Base-by-base conservation (phyloP, 441 rosid genomes). In the Adansonia rubrostipa region DNA sequence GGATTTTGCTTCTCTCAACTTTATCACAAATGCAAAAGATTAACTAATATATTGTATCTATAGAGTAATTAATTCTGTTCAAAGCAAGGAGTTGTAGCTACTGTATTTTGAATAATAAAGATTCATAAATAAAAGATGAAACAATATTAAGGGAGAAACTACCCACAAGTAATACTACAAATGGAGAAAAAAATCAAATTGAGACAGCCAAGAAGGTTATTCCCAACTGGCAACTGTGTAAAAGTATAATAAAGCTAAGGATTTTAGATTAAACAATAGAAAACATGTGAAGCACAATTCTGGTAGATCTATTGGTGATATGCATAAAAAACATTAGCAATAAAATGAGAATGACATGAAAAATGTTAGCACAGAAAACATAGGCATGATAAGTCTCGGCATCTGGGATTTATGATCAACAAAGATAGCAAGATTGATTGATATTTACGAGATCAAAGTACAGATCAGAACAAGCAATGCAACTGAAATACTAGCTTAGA, bases 361-460 rank as follows among this genome's bases (percentile, higher is more conserved):
- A 28, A 40, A 10, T 68, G 15, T 45, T 19, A 11, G 70, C 47
- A 68, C 5, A 68, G 17, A 22, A 68, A 45, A 45, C 0, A 8
- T 45, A 68, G 20, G 56, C 72, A 68, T 45, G 36, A 45, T 10
- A 68, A 17, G 36, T 20, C 15, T 68, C 14, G 6, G 72, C 54
- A 45, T 45, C 67, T 33, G 5, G 67, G 67, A 13, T 63, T 10
- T 68, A 68, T 68, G 36, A 68, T 68, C 54, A 68, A 68, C 33
- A 19, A 10, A 0, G 36, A 45, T 17, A 66, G 53, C 53, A 44
- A 44, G n/a, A 45, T 44, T 44, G 4, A 67, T 44, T 67, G 15
- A 44, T 44, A 65, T 33, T 67, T 5, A 67, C 5, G 15, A 67
- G 33, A 44, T 44, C n/a, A 67, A 28, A 67, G 24, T 6, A 36